Percentiles rank a stretch among this genome's conserved stretches.
Evolutionary conservation across 1,139 yeast genomes (phyloP).

Genomic region (Candida anutae): DNA sequence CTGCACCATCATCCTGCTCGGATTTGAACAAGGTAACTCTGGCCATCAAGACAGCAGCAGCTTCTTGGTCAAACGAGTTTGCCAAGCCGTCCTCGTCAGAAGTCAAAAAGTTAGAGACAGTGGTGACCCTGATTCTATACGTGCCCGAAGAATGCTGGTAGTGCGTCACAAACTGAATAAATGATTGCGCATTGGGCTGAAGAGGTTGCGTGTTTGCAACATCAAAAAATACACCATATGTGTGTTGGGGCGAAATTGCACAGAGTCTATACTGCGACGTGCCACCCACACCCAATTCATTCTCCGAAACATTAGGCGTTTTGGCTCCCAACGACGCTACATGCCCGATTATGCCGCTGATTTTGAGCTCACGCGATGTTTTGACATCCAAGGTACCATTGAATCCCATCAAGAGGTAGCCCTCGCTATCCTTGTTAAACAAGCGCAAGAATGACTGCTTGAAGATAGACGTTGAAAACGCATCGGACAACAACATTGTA

Average conservation of each 20-base stretch:
- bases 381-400: constrained; percentile 80
- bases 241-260: constrained; percentile 74
- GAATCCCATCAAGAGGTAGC: constrained; percentile 80
- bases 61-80: constrained; percentile 92
- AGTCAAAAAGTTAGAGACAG: constrained; percentile 62
- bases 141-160: constrained; percentile 79
- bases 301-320: constrained; percentile 73
- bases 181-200: constrained; percentile 46
- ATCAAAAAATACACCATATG: constrained; percentile 86
- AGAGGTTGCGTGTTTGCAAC: constrained; percentile 50
- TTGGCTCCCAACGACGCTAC: constrained; percentile 67
- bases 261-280: constrained; percentile 84
- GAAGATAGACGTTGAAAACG: constrained; percentile 94
- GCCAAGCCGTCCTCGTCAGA: constrained; percentile 43
- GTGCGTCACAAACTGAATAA: constrained; percentile 65
- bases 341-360: constrained; percentile 91
- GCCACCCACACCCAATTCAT: constrained; percentile 90
- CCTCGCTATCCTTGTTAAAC: constrained; percentile 80
- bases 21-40: constrained; percentile 88
- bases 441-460: constrained; percentile 87
- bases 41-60: constrained; percentile 95
- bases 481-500: constrained; percentile 81
- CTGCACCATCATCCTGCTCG: constrained; percentile 57
- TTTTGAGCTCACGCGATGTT: constrained; percentile 82
- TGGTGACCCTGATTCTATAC: constrained; percentile 85